Conservation (phyloP, 2,329 filamentous ascomycete species). For the Xylaria polymorpha region DNA sequence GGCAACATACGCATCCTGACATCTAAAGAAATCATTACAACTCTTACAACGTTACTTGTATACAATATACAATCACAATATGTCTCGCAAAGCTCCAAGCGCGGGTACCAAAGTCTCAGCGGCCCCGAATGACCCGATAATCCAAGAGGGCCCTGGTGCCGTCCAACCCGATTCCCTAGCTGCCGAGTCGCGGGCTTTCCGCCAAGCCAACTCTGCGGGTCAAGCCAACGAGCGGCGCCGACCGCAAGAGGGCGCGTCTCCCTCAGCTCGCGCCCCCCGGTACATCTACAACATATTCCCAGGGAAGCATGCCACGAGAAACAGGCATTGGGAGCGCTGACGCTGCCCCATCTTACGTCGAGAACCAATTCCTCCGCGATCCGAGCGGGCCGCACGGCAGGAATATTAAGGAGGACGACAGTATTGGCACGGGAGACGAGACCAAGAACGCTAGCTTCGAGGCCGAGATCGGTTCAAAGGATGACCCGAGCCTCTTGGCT, state of each 20-base stretch:
- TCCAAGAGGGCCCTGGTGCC: slow-evolving; percentile 71
- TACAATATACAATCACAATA: slow-evolving; percentile 37
- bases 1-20: background rate
- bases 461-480: slow-evolving; percentile 57
- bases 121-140: slow-evolving; percentile 60
- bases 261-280: slow-evolving; percentile 32
- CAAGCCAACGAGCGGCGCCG: slow-evolving; percentile 62
- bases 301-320: slow-evolving; percentile 26
- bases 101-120: slow-evolving; percentile 58
- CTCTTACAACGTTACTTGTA: background rate
- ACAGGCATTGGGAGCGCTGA: slow-evolving; percentile 54
- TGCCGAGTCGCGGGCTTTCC: slow-evolving; percentile 70
- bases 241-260: slow-evolving; percentile 29
- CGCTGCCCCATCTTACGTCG: slow-evolving; percentile 55
- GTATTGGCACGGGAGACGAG: slow-evolving; percentile 53
- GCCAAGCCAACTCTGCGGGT: slow-evolving; percentile 66
- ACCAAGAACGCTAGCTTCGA: slow-evolving; percentile 54
- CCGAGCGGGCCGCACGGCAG: slow-evolving; percentile 56
- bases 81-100: slow-evolving; percentile 46
- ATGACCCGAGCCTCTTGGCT: slow-evolving; percentile 61
- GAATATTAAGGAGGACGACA: slow-evolving; percentile 55
- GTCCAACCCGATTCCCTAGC: slow-evolving; percentile 79
- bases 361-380: slow-evolving; percentile 50
- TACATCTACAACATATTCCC: slow-evolving; percentile 3
- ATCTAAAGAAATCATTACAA: background rate